phyloP scores from a whole-genome alignment of 495 filamentous ascomycete species.

The Penicillium egyptiacum region DNA sequence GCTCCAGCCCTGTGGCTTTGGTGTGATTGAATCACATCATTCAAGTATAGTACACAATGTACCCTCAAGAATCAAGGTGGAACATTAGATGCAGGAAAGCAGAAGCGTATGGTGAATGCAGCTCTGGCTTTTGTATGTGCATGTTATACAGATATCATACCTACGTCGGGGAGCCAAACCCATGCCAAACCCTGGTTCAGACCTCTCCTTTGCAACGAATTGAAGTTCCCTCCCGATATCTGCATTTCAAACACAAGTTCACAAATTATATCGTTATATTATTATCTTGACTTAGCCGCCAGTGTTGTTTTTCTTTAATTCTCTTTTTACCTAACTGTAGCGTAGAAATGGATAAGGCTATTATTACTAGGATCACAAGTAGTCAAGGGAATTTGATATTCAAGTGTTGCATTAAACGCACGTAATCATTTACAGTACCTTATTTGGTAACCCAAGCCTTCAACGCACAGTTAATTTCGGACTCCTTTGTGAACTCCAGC shows the following conservation, averaged over 20 bases:
- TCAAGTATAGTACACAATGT: background rate
- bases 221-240: background rate
- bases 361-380: no score
- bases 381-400: no score
- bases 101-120: background rate
- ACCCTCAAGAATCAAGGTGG: background rate
- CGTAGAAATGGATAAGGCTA: no score
- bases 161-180: background rate
- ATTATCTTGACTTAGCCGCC: no score
- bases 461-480: no score
- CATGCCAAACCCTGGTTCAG: background rate
- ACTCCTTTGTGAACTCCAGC: no score
- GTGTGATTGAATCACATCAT: background rate
- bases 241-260: background rate
- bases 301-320: no score
- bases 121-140: background rate
- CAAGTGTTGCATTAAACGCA: no score
- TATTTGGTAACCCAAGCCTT: no score
- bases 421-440: no score
- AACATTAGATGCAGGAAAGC: background rate
- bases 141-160: slow-evolving; percentile 1
- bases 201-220: background rate
- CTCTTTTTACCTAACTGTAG: no score
- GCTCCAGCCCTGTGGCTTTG: background rate
- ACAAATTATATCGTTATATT: no score